Base-by-base conservation (phyloP, 352 stramenopile genomes). In the Pythium apleroticum region DNA sequence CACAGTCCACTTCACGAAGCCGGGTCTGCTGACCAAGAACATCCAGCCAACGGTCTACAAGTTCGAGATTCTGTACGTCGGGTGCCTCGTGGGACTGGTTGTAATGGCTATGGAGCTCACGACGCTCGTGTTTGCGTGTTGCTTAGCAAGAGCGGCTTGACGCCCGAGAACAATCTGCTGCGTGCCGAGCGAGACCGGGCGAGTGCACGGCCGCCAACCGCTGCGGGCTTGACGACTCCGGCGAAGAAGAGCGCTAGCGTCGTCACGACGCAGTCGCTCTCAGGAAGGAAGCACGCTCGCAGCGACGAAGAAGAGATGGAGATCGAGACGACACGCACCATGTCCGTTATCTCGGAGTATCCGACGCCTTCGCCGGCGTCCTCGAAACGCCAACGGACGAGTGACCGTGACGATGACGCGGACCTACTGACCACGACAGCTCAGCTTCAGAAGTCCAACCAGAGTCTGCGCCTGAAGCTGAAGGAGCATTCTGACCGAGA, bases 1-100 rank as follows among this genome's bases (percentile, higher is more conserved):
- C 64, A 91, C 81, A 1, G 60, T 93, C 25, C 84, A 93, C 59
- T 90, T 93, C 33, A 90, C 82, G 5, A 86, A 78, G 24, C 84
- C 84, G 45, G 82, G 81, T 12, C 60, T 80, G 14, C 66, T 69
- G 30, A 60, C 66, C 12, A 35, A 69, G 74, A 66, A 60, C 76
- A 15, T 85, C 37, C 57, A 63, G 25, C 77, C 82, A 0, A 79
- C 72, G 43, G 71, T 78, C 15, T 93, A 79, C 69, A 85, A 83
- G 63, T 86, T 90, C 61, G 82, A 93, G 66, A 63, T 90, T 14
- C 53, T 93, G 65, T 82, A 72, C 66, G 85, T 80, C 9, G 19
- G 17, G 19, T 4, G 11, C 12, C 11, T 41, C 33, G 5, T 41
- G 10, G 15, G 35, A 5, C 7, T 14, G 17, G 24, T 4, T 22